These are phyloP conservation scores for Jatropha multifida DNA, from an alignment of 441 rosid genomes.

Conservation along the genomic window DNA sequence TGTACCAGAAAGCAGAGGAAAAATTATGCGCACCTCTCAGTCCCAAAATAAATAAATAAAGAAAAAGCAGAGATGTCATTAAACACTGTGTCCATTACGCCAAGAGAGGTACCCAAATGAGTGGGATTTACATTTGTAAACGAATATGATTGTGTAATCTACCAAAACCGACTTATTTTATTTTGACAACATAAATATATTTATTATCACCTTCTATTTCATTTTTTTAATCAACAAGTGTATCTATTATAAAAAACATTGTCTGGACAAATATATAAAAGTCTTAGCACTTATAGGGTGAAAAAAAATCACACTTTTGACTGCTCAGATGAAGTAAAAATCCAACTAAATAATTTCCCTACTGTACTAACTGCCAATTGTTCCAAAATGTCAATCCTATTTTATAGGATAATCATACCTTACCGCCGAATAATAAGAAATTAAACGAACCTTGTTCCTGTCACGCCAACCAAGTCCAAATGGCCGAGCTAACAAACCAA, in stretches of 20 bases:
- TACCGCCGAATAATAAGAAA: background rate
- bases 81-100: background rate
- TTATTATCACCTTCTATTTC: background rate
- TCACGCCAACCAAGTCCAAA: slow-evolving; percentile 99
- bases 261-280: background rate
- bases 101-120: background rate
- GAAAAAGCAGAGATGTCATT: too few relatives aligned
- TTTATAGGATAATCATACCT: background rate
- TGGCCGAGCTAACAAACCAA: slow-evolving; percentile 77
- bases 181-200: too few relatives aligned
- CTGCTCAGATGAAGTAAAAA: background rate
- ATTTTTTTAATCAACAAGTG: background rate
- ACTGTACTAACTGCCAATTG: background rate
- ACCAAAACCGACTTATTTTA: too few relatives aligned
- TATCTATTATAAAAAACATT: background rate
- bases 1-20: background rate
- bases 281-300: background rate
- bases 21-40: too few relatives aligned
- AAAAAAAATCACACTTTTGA: background rate
- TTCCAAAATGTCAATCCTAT: background rate
- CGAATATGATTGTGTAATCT: too few relatives aligned
- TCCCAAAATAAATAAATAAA: too few relatives aligned
- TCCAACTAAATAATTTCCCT: background rate
- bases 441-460: slow-evolving; percentile 67
- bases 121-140: too few relatives aligned